Evolutionary conservation across 2,329 filamentous ascomycete species (phyloP).

Genomic region (Colletotrichum orchidophilum): DNA sequence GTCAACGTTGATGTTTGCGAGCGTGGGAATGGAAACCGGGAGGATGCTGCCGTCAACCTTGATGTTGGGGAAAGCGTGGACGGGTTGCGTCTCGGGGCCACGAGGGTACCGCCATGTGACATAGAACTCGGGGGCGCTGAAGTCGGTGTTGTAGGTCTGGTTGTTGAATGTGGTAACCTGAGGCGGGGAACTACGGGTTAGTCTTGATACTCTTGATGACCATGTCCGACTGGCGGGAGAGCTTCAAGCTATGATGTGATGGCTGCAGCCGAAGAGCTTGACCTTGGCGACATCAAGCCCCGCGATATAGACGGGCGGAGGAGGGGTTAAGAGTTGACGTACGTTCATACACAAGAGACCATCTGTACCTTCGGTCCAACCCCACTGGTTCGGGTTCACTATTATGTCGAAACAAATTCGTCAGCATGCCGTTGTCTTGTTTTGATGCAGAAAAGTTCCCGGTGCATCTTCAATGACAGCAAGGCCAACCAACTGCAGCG

Average conservation of each 20-base stretch:
- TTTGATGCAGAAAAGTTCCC: not conserved
- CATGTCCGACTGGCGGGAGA: not conserved
- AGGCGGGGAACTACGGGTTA: not conserved
- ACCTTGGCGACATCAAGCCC: conserved; percentile 4
- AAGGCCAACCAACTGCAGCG: not conserved
- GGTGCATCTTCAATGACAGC: not conserved
- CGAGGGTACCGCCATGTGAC: conserved; percentile 62
- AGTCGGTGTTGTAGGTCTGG: conserved; percentile 56
- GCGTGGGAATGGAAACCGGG: conserved; percentile 50
- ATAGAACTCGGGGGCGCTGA: conserved; percentile 57
- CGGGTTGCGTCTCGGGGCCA: conserved; percentile 52
- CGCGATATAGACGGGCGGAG: conserved; percentile 5
- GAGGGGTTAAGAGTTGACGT: conserved; percentile 40
- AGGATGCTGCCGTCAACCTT: conserved; percentile 54
- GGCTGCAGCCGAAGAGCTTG: not conserved
- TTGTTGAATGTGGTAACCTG: conserved; percentile 61
- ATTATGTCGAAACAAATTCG: conserved; percentile 6
- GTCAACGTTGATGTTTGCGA: conserved; percentile 53
- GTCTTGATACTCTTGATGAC: not conserved
- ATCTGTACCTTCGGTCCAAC: conserved; percentile 47
- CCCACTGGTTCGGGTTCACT: conserved; percentile 69
- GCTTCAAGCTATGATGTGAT: not conserved
- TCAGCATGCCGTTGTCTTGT: conserved; percentile 10
- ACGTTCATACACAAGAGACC: conserved; percentile 63
- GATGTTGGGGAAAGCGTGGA: conserved; percentile 65